Evolutionary conservation across 2,329 filamentous ascomycete species (phyloP).

Genomic region (Metarhizium rileyi): DNA sequence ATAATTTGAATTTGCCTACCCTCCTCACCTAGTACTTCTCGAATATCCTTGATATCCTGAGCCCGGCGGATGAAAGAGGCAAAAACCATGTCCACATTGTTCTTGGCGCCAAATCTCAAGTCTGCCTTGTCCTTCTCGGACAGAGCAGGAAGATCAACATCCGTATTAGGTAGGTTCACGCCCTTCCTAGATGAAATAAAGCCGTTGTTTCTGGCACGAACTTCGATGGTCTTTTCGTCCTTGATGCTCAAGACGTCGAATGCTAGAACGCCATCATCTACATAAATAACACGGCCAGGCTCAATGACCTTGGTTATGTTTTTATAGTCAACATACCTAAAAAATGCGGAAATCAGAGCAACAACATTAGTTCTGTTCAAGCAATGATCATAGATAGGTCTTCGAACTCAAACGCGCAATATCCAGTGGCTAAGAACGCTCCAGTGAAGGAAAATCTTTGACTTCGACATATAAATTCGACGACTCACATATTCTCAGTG

Average conservation of each 20-base stretch:
- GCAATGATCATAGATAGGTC: not conserved
- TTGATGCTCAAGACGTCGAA: constrained; percentile 86
- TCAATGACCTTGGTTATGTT: constrained; percentile 99
- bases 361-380: not conserved
- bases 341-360: not conserved
- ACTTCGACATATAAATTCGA: not conserved
- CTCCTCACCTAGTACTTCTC: constrained; percentile 78
- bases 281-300: constrained; percentile 87
- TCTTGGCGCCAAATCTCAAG: constrained; percentile 92
- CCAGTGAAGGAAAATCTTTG: not conserved
- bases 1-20: constrained; percentile 98
- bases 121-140: constrained; percentile 98
- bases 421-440: not conserved
- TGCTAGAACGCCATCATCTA: constrained; percentile 94
- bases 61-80: constrained; percentile 95
- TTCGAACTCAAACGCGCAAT: not conserved
- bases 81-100: constrained; percentile 98
- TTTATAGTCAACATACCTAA: constrained; percentile 95
- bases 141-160: constrained; percentile 93
- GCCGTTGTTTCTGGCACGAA: constrained; percentile 88
- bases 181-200: constrained; percentile 99
- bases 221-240: constrained; percentile 81
- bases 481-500: constrained; percentile 81
- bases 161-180: constrained; percentile 97
- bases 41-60: constrained; percentile 88